Evolutionary conservation across 192 early-diverging fungal genomes (phyloP).

Genomic region (Coemansia sp.): DNA sequence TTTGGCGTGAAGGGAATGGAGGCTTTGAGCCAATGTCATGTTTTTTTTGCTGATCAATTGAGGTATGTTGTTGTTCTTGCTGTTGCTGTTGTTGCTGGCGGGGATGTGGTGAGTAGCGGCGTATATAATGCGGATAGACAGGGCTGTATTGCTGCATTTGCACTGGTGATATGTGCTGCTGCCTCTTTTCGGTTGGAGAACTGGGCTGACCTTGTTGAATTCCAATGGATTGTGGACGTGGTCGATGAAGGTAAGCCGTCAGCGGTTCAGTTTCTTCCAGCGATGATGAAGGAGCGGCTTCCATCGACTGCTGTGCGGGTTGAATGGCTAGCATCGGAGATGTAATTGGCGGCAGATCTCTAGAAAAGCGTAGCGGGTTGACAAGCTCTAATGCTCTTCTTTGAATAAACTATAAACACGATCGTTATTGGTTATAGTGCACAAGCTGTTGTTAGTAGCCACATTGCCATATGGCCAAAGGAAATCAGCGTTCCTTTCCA

Average conservation of each 20-base stretch:
- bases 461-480: background rate
- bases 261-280: slow-evolving; percentile 37
- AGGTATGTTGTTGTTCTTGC: background rate
- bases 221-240: slow-evolving; percentile 8
- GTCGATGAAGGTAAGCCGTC: slow-evolving; percentile 39
- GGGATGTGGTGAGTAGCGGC: slow-evolving; percentile 12
- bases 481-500: too few species aligned
- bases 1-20: slow-evolving; percentile 1
- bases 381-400: slow-evolving; percentile 39
- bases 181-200: slow-evolving; percentile 6
- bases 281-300: slow-evolving; percentile 23
- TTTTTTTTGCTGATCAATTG: slow-evolving; percentile 13
- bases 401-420: slow-evolving; percentile 49
- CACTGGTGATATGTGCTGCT: slow-evolving; percentile 8
- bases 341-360: slow-evolving; percentile 45
- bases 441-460: background rate
- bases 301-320: slow-evolving; percentile 29
- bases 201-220: slow-evolving; percentile 4
- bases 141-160: slow-evolving; percentile 13
- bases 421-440: background rate
- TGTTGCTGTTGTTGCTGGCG: slow-evolving; percentile 1
- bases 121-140: slow-evolving; percentile 13
- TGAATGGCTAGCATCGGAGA: slow-evolving; percentile 32
- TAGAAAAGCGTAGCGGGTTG: slow-evolving; percentile 26
- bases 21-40: slow-evolving; percentile 2